Base-by-base conservation (phyloP, 768 basidiomycete species). In the Suillus ampliporus region DNA sequence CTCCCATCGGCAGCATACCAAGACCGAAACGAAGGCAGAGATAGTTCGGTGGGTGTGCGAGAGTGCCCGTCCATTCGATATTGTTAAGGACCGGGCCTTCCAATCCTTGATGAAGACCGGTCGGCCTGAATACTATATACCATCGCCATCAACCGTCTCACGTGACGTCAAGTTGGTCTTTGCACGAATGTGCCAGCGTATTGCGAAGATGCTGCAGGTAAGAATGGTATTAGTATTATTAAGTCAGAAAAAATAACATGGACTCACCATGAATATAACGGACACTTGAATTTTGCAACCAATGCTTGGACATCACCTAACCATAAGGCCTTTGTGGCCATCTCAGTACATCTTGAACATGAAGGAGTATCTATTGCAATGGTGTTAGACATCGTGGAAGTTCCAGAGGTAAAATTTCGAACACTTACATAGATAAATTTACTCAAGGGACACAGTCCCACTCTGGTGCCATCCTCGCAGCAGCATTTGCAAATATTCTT, bases 301-400 rank as follows among this genome's bases (percentile, higher is more conserved):
- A 76, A 81, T 65, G 70, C 71, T 0, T 81, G 79, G 79, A 77
- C 75, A 0, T 77, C 74, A 0, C 74, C 76, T 0, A 80, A 80
- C 57, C 73, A 79, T 50, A 58, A 69, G 11, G 75, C 74, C 0
- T 77, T 68, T 43, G 61, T 79, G 3, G 76, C 75, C 0, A 52
- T 77, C 7, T 71, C 69, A 0, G 75, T 78, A 3, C 78, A 81
- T 53, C 66, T 78, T 38, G 72, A 76, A 37, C 35, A 71, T 7
- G 48, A 78, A 0, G 76, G 78, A 0, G 58, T 61, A 4, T 72
- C 74, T 0, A 31, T 78, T 0, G 41, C 59, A 0, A 68, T 79
- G 10, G 43, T 77, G 0, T 66, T 82, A 0, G 79, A 82, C 51
- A 53, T 83, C 3, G 67, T 79, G 8, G 78, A 82, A 63, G 74